Evolutionary conservation across 352 stramenopile genomes (phyloP), one percentile per base, ranked within the genome.

Genomic region (Blastocystis sp.): DNA sequence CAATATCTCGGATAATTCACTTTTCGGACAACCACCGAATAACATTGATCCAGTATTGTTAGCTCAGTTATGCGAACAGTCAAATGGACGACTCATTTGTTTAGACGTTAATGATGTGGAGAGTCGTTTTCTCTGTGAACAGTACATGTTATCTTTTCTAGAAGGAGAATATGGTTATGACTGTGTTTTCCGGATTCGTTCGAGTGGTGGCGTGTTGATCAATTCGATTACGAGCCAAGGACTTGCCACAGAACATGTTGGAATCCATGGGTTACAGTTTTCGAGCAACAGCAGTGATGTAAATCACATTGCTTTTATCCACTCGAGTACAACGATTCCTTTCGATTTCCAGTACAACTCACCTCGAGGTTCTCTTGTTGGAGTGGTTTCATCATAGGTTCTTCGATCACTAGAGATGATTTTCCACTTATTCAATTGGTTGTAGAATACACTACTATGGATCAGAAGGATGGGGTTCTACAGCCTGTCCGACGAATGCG

Each of bases 351-450:
- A 66, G 30, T 85, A 85, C 30, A 43, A 64, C 47, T 69, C 53
- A 6, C 73, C 73, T 11, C 41, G 34, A 39, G 73, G 73, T 85
- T 18, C n/a, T 18, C 3, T 24, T 47, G 11, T 5, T 18, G 6
- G 20, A 7, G 30, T 11, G 26, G 5, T 50, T 65, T 53, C 30
- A 66, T n/a, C 0, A 18, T 68, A 85, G 73, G 73, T 45, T 66
- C 73, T 5, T 66, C 47, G 26, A 85, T 85, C 39, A 69, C 50
- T 13, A 16, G 13, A n/a, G 73, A 85, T 24, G 73, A 85, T 45
- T 85, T 85, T 34, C 73, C 73, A n/a, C 73, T 85, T 5, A 65
- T 85, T n/a, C 73, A 85, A 43, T 34, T 85, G 34, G 73, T 43
- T 64, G 50, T 64, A 11, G 73, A 85, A 34, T 85, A 85, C 37